Evolutionary conservation across 305 asterid species (phyloP).

Genomic region (Solanum hybrid): DNA sequence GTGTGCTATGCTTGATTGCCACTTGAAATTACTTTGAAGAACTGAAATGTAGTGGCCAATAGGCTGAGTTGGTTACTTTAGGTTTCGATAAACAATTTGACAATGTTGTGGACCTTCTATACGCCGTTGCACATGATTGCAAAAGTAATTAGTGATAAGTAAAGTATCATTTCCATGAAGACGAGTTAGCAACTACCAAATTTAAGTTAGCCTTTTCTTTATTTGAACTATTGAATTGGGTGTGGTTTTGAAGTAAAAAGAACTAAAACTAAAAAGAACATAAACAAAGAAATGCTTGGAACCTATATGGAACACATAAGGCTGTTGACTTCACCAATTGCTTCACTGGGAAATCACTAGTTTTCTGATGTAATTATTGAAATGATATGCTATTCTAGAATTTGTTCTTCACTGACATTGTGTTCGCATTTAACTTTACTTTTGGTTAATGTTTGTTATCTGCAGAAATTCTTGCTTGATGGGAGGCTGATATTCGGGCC

Average conservation of each 20-base stretch:
- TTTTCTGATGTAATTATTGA: neutral
- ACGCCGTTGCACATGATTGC: neutral
- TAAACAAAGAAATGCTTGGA: neutral
- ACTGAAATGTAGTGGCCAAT: neutral
- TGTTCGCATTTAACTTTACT: neutral
- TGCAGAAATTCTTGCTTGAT: conserved; percentile 33
- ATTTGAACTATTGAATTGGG: neutral
- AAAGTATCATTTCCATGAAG: neutral
- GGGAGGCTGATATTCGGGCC: conserved; percentile 49
- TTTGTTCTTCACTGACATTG: neutral
- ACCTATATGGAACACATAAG: neutral
- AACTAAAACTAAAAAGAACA: neutral
- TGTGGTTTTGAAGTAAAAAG: neutral
- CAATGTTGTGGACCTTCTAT: neutral
- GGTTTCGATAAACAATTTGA: neutral
- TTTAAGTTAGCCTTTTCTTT: neutral
- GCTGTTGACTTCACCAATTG: neutral
- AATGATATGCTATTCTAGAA: neutral
- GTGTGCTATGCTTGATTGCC: neutral
- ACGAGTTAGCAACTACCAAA: neutral
- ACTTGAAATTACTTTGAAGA: neutral
- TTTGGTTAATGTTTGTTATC: neutral
- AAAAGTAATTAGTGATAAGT: neutral
- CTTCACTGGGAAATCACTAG: neutral
- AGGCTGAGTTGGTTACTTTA: neutral